A percentile compares a stretch with the other conserved stretches of the same genome.
These are phyloP conservation scores for Cryptosporidium andersoni DNA, from an alignment of 169 alveolate species.

Conservation along the genomic window DNA sequence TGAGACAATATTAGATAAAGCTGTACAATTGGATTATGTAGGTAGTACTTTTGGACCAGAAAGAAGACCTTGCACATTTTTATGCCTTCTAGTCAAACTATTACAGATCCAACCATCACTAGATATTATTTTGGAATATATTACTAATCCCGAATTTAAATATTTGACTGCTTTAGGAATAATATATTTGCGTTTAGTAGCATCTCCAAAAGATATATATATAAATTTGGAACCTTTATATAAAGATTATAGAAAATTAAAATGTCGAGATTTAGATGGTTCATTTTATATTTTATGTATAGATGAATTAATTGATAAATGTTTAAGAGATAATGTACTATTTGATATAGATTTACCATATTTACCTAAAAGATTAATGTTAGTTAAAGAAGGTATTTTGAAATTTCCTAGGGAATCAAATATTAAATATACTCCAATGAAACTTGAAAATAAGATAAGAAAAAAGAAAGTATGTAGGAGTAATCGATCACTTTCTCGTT, in stretches of 20 bases:
- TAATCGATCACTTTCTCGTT: constrained; percentile 21
- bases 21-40: constrained; percentile 91
- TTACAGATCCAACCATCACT: constrained; percentile 95
- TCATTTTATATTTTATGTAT: constrained; percentile 85
- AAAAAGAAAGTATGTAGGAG: constrained; percentile 1
- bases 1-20: constrained; percentile 94
- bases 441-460: neutral
- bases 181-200: constrained; percentile 88
- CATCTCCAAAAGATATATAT: constrained; percentile 78
- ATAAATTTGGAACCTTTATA: constrained; percentile 91
- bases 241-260: constrained; percentile 94
- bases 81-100: constrained; percentile 93
- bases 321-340: constrained; percentile 85
- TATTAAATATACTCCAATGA: constrained; percentile 8
- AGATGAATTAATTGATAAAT: constrained; percentile 96
- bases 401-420: constrained; percentile 73
- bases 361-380: constrained; percentile 86
- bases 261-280: constrained; percentile 89
- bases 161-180: constrained; percentile 96
- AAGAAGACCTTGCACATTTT: constrained; percentile 93
- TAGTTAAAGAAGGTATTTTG: constrained; percentile 86
- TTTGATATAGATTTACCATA: constrained; percentile 94
- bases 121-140: constrained; percentile 93
- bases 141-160: constrained; percentile 92
- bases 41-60: constrained; percentile 98